These are phyloP conservation scores for Dillenia suffruticosa DNA, from an alignment of 164 flowering plant species.

Conservation along the genomic window DNA sequence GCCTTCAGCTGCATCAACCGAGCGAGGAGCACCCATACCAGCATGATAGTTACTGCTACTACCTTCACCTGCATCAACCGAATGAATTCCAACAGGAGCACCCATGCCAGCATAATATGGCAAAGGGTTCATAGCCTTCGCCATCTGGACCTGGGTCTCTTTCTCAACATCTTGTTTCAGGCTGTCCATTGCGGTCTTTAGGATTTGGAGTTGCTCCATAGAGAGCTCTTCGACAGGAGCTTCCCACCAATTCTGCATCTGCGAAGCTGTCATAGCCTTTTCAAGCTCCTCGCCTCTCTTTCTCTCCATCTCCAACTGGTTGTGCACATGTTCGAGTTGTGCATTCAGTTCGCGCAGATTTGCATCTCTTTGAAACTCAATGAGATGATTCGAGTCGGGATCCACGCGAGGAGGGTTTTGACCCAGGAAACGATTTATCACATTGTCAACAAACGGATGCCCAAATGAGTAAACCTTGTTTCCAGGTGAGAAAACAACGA, in stretches of 20 bases:
- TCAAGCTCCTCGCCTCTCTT: background rate
- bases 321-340: background rate
- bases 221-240: constrained; percentile 2
- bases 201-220: background rate
- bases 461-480: constrained; percentile 10
- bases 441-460: constrained; percentile 2
- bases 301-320: background rate
- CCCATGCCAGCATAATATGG: background rate
- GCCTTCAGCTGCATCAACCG: too few species aligned
- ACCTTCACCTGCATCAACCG: too few species aligned
- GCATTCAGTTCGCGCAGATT: constrained; percentile 2
- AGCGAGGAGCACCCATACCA: too few species aligned
- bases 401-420: background rate
- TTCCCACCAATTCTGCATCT: constrained; percentile 6
- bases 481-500: constrained; percentile 4
- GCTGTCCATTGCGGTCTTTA: background rate
- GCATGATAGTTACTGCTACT: too few species aligned
- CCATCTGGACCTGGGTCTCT: background rate
- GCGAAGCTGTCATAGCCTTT: background rate
- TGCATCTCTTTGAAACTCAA: constrained; percentile 1
- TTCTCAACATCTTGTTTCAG: background rate
- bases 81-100: too few species aligned
- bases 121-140: background rate
- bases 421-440: constrained; percentile 4
- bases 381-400: background rate